Evolutionary conservation across 495 filamentous ascomycete genomes (phyloP), one percentile per base, ranked within the genome.

Genomic region (Pyronema domesticum): DNA sequence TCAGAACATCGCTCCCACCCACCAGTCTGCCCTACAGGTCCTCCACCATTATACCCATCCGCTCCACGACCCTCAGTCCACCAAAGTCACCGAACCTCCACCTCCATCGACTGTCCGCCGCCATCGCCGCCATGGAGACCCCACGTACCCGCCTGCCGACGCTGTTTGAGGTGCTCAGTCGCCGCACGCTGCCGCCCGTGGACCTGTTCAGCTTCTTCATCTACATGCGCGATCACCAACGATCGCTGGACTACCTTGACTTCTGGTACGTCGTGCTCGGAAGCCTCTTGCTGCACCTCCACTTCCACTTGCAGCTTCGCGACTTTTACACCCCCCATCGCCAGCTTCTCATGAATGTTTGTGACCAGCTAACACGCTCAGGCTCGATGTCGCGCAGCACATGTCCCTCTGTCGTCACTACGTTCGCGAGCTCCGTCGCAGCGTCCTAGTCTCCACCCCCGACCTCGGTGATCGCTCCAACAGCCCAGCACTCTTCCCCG

Each of bases 141-240:
- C 8, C 50, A 52, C 80, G 91, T 51, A 91, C 94, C 65, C 78
- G 91, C 37, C 76, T 99, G 9, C 91, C 91, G 14, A 95, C 85
- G 0, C 80, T 96, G 39, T 94, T 91, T 66, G 91, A 99, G 67
- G 91, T 96, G 37, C 74, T 99, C 37, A 93, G 86, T 61, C 79
- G 93, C 51, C 78, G 85, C 44, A 99, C 91, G 2, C 74, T 89
- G 15, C 81, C 93, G 44, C 91, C 91, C 0, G 89, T 96, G 37
- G 93, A 96, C 67, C 77, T 99, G 9, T 96, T 91, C 72, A 94
- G 89, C 2, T 96, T 96, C 74, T 96, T 96, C 73, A 96, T 99
- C 62, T 99, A 94, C 70, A 99, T 99, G 91, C 77, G 91, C 54
- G 93, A 99, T 67, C 88, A 95, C 70, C 89, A 96, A 66, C 79